phyloP scores from a whole-genome alignment of 345 rosid genomes.

The Mercurialis annua region DNA sequence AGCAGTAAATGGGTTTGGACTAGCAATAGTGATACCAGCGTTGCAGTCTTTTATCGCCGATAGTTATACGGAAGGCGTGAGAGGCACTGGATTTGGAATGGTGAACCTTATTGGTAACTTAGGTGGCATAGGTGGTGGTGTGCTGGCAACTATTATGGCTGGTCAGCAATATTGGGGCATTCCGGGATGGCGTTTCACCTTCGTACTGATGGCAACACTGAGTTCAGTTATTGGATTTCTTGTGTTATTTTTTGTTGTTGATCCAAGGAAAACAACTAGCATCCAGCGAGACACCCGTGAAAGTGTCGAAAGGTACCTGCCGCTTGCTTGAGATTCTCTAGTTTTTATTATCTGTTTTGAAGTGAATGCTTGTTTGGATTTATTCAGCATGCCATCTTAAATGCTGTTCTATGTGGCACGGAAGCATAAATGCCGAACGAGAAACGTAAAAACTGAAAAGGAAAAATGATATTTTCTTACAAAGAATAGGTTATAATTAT shows the following conservation, averaged over 20 bases:
- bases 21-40: slow-evolving; percentile 96
- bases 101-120: slow-evolving; percentile 69
- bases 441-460: no score
- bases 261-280: slow-evolving; percentile 50
- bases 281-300: slow-evolving; percentile 11
- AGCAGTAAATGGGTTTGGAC: slow-evolving; percentile 89
- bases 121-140: slow-evolving; percentile 98
- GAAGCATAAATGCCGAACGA: no score
- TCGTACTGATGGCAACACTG: slow-evolving; percentile 77
- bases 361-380: neutral
- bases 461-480: no score
- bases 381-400: neutral
- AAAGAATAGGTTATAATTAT: no score
- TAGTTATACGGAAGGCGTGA: slow-evolving; percentile 71
- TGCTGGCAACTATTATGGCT: slow-evolving; percentile 90
- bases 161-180: slow-evolving; percentile 66
- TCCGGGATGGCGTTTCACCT: slow-evolving; percentile 95
- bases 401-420: no score
- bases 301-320: slow-evolving; percentile 32
- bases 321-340: slow-evolving; percentile 1
- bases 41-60: slow-evolving; percentile 95
- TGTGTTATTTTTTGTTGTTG: slow-evolving; percentile 66
- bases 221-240: slow-evolving; percentile 74
- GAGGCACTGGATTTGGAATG: slow-evolving; percentile 93
- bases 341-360: neutral